phyloP scores from a whole-genome alignment of 495 filamentous ascomycete species.

The Chaetomidium leptoderma region DNA sequence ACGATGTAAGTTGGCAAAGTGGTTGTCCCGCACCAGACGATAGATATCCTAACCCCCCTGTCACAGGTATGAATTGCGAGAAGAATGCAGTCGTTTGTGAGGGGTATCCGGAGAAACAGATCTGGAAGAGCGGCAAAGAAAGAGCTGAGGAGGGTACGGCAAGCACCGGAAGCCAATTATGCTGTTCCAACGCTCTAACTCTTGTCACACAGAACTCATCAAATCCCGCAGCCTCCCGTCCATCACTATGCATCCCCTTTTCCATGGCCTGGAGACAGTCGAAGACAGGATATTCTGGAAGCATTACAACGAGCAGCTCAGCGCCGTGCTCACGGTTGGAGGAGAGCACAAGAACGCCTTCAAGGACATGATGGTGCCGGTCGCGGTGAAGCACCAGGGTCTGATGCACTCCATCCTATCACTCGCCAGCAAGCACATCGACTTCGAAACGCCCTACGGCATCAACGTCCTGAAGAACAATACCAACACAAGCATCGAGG shows the following conservation, averaged over 20 bases:
- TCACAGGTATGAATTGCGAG: slow-evolving; percentile 77
- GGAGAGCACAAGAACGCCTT: slow-evolving; percentile 85
- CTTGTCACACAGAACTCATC: slow-evolving; percentile 39
- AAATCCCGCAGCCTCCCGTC: slow-evolving; percentile 46
- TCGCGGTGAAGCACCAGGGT: slow-evolving; percentile 77
- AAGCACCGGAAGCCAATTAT: background rate
- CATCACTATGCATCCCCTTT: slow-evolving; percentile 69
- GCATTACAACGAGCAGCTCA: slow-evolving; percentile 79
- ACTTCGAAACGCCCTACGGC: slow-evolving; percentile 50
- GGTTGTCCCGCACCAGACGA: background rate
- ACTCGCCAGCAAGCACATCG: slow-evolving; percentile 77
- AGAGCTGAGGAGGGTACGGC: slow-evolving; percentile 65
- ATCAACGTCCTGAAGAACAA: slow-evolving; percentile 43
- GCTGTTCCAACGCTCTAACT: slow-evolving; percentile 23
- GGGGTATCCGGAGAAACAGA: slow-evolving; percentile 82
- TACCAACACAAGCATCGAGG: slow-evolving; percentile 38
- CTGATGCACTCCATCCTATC: slow-evolving; percentile 92
- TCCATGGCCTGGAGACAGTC: slow-evolving; percentile 80
- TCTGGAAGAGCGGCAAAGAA: slow-evolving; percentile 82
- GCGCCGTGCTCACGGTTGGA: slow-evolving; percentile 75
- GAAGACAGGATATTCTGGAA: slow-evolving; percentile 80
- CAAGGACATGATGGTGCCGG: slow-evolving; percentile 79
- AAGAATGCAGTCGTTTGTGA: slow-evolving; percentile 93
- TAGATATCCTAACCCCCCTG: slow-evolving; percentile 22
- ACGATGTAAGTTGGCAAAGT: slow-evolving; percentile 53